These are phyloP conservation scores for Smallanthus sonchifolius DNA, from an alignment of 129 eudicot species.

Conservation along the genomic window DNA sequence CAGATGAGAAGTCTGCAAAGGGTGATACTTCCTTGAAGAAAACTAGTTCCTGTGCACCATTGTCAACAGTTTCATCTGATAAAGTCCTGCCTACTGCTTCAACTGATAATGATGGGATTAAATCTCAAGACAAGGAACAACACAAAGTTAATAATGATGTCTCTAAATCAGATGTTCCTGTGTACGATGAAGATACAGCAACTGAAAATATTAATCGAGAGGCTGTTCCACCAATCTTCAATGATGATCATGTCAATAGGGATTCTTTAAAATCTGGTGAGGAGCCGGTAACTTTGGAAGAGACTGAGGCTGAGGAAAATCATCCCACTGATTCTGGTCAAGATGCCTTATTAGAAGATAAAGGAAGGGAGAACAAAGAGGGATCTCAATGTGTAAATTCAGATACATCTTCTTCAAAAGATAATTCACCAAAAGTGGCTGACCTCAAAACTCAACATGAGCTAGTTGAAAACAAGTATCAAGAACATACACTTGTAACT, in stretches of 20 bases:
- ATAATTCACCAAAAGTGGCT: conserved; percentile 28
- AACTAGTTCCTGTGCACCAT: conserved; percentile 34
- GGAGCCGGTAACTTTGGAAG: conserved; percentile 30
- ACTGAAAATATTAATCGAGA: conserved; percentile 28
- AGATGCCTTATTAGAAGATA: conserved; percentile 40
- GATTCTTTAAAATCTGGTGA: conserved; percentile 31
- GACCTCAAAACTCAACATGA: conserved; percentile 38
- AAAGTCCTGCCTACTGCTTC: conserved; percentile 24
- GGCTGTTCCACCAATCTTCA: conserved; percentile 32
- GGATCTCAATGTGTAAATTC: conserved; percentile 37
- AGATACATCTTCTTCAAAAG: conserved; percentile 42
- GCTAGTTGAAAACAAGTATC: conserved; percentile 34
- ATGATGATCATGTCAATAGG: conserved; percentile 30
- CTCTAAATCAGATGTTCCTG: conserved; percentile 36
- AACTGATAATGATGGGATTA: conserved; percentile 33
- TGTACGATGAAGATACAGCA: conserved; percentile 29
- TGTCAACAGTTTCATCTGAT: conserved; percentile 39
- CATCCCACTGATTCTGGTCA: conserved; percentile 43
- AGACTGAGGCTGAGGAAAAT: conserved; percentile 35
- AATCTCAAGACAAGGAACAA: conserved; percentile 38
- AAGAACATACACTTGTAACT: conserved; percentile 36
- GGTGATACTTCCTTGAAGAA: conserved; percentile 39
- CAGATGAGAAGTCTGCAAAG: conserved; percentile 36
- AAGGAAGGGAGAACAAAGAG: conserved; percentile 37
- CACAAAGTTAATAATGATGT: conserved; percentile 33